Base-by-base conservation (phyloP, 2,329 filamentous ascomycete genomes). In the Xylariaceae sp. region DNA sequence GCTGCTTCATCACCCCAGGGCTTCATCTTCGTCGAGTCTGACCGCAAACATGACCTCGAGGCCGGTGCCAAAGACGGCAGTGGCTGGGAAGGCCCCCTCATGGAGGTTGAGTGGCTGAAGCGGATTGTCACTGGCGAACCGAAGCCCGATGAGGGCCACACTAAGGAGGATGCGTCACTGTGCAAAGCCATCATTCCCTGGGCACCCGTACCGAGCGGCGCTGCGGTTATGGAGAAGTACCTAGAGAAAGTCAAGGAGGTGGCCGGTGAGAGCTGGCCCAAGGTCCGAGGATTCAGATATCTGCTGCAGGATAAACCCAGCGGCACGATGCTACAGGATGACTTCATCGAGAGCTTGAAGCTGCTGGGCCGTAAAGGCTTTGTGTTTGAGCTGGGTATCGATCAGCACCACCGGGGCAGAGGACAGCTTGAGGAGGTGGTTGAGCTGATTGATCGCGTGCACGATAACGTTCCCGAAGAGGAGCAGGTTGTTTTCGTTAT, bases 1-100 rank as follows among this genome's bases (percentile, higher is more conserved):
- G 72, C 74, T 8, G 67, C 73, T 53, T 66, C 74, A 57, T 66
- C 80, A 3, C 78, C 88, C 7, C 77, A 81, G 30, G 90, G 89
- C 58, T 93, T 92, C 75, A 79, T 96, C 65, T 91, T 92, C 73
- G 75, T 96, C 63, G 92, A 96, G 77, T 87, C 88, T 10, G 91
- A 95, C 73, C 87, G 90, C 64, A 83, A 82, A 68, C 81, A 87
- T 66, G 82, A 83, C 65, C 72, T 85, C 17, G 75, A 76, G 18
- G 70, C 79, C 6, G 78, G 77, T 18, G 73, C 68, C 48, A 70
- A 70, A 49, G 78, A 79, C 66, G 75, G 76, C 39, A 72, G 75
- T 30, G 87, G 88, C 73, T 93, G 90, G 80, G 76, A 79, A 18
- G 78, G 82, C 51, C 87, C 90, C 0, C 79, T 95, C 2, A 78